Conservation (phyloP, 2,329 filamentous ascomycete genomes). For the Colletotrichum godetiae region DNA sequence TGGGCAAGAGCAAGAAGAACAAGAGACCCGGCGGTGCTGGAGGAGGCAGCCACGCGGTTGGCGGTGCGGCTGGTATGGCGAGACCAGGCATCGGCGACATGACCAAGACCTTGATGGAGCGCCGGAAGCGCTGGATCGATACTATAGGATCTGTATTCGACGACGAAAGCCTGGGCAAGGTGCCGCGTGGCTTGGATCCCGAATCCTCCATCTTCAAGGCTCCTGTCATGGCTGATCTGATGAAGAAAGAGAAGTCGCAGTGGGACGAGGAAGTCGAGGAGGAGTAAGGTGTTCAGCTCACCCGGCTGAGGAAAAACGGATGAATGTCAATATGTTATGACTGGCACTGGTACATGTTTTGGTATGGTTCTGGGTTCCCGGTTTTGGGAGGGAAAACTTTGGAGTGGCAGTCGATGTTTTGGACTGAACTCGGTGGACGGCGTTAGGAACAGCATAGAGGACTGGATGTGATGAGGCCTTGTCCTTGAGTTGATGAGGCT, state of each 20-base stretch:
- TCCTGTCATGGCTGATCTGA: constrained; percentile 76
- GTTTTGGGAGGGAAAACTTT: constrained; percentile 6
- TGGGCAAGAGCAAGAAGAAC: constrained; percentile 94
- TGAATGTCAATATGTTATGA: constrained; percentile 15
- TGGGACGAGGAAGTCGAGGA: constrained; percentile 87
- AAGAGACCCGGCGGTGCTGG: constrained; percentile 82
- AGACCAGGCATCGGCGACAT: constrained; percentile 90
- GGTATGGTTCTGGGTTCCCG: background rate
- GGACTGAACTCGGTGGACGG: constrained; percentile 11
- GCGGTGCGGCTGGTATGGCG: constrained; percentile 69
- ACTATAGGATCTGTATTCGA: constrained; percentile 93
- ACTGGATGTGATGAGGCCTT: background rate
- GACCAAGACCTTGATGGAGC: constrained; percentile 92
- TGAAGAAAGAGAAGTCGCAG: constrained; percentile 81
- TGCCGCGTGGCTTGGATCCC: constrained; percentile 75
- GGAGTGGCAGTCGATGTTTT: background rate
- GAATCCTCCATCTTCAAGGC: constrained; percentile 79
- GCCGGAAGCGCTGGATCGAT: constrained; percentile 88
- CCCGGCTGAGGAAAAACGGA: background rate
- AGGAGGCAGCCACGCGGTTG: constrained; percentile 73
- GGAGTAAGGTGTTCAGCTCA: constrained; percentile 49
- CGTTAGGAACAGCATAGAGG: constrained; percentile 22
- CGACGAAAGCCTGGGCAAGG: constrained; percentile 78
- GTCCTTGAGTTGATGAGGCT: background rate
- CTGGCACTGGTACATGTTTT: constrained; percentile 13